phyloP scores from a whole-genome alignment of 805 yeast species.

The Saccharomycopsis sp. region DNA sequence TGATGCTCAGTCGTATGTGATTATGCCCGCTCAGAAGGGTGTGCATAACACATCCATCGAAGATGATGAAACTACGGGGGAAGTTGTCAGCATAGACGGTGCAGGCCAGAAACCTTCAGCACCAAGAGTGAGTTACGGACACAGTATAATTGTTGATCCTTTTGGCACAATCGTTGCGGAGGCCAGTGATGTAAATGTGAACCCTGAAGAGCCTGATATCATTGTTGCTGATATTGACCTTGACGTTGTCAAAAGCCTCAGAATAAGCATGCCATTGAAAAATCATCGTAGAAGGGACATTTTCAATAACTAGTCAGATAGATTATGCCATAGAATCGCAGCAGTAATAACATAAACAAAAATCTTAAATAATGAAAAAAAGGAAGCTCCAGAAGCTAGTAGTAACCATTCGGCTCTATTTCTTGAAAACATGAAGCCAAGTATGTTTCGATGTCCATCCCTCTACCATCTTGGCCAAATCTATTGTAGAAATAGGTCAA shows the following conservation, averaged over 20 bases:
- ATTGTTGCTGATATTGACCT: conserved; percentile 62
- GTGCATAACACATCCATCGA: conserved; percentile 48
- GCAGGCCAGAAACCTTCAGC: too few relatives aligned
- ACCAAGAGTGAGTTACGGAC: conserved; percentile 73
- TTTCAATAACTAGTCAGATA: conserved; percentile 26
- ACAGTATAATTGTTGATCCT: conserved; percentile 80
- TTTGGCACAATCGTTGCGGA: conserved; percentile 75
- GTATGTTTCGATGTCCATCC: conserved; percentile 1
- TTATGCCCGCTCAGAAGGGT: conserved; percentile 88
- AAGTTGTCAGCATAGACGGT: too few relatives aligned
- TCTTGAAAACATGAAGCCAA: conserved; percentile 1
- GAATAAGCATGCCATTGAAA: conserved; percentile 72
- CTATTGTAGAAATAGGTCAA: conserved; percentile 27
- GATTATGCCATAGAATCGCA: too few relatives aligned
- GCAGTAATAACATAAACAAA: too few relatives aligned
- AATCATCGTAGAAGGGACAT: conserved; percentile 61
- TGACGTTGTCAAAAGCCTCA: conserved; percentile 37
- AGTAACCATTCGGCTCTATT: too few relatives aligned
- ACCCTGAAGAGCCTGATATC: conserved; percentile 31
- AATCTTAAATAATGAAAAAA: too few relatives aligned
- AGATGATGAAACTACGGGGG: conserved; percentile 23
- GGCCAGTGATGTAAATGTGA: conserved; percentile 33
- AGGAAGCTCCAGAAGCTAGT: too few relatives aligned
- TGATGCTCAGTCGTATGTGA: conserved; percentile 77
- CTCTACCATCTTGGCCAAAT: conserved; percentile 5